Base-by-base conservation (phyloP, 2,329 filamentous ascomycete genomes). In the Davidsoniella neocaledoniae region DNA sequence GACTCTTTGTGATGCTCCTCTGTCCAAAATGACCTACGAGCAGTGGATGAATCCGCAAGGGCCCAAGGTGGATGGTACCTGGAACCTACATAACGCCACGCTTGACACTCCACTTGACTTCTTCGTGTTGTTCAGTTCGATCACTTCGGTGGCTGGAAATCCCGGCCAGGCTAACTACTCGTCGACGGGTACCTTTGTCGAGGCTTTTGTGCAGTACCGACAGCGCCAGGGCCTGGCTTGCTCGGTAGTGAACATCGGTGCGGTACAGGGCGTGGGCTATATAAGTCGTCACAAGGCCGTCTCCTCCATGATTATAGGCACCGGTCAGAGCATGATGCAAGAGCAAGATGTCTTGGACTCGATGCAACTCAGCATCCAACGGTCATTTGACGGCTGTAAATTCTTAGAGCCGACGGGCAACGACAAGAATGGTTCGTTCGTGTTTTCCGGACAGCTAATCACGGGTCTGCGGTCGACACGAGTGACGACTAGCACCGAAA, bases 151-250 rank as follows among this genome's bases (percentile, higher is more conserved):
- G 6, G 39, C 63, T 4, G 67, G 65, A 0, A 58, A 59, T 6
- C 51, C 58, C 4, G 59, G 57, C 0, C 67, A 70, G 46, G 58
- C 61, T 36, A 68, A 68, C 54, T 72, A 72, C 53, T 53, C 63
- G 0, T 62, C 62, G 0, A 63, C 58, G 5, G 58, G 59, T 26
- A 56, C 60, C 0, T 66, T 59, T 55, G 60, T 64, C 6, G 60
- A 62, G 36, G 55, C 57, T 2, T 53, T 61, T 3, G 55, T 55
- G 1, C 57, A 55, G 19, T 55, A 56, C 46, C 56, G 58, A 8
- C 46, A 21, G 21, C 21, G 21, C 3, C 21, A 21, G 4, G 21
- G 21, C 21, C 21, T 21, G 4, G 21, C 21, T 21, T 21, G 21
- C 21, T 21, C 21, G 21, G 21, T 21, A 3, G 21, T 21, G 21